These are phyloP conservation scores for Tetrahymena thermophila DNA, from an alignment of 73 alveolate species.

Conservation along the genomic window DNA sequence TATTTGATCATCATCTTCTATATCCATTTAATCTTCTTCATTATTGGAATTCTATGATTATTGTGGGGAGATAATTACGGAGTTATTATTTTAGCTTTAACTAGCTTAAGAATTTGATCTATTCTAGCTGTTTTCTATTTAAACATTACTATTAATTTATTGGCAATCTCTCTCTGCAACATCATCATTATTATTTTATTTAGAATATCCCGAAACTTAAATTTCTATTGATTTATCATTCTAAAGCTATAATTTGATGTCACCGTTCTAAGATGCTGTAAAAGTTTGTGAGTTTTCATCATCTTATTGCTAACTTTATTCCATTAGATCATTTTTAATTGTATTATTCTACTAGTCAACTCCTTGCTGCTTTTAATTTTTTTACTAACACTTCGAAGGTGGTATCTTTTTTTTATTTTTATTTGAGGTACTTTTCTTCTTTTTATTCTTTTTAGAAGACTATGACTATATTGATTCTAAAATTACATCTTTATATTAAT, in stretches of 20 bases:
- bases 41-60: not conserved
- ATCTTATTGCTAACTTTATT: not conserved
- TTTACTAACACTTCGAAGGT: not conserved
- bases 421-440: not conserved
- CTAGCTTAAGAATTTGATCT: not conserved
- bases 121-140: not conserved
- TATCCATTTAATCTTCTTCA: not conserved
- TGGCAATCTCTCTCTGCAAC: not conserved
- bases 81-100: not conserved
- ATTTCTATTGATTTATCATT: not conserved
- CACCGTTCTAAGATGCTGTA: not conserved
- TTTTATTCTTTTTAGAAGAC: not conserved
- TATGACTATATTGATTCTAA: not conserved
- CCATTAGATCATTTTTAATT: not conserved
- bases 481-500: not conserved
- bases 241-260: not conserved
- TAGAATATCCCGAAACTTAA: not conserved
- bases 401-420: not conserved
- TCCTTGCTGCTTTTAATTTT: not conserved
- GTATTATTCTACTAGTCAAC: not conserved
- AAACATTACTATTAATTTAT: not conserved
- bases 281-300: not conserved
- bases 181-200: not conserved
- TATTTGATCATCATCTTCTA: not conserved
- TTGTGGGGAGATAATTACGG: not conserved